Conservation (phyloP, 768 basidiomycete species). For the Obba rivulosa region DNA sequence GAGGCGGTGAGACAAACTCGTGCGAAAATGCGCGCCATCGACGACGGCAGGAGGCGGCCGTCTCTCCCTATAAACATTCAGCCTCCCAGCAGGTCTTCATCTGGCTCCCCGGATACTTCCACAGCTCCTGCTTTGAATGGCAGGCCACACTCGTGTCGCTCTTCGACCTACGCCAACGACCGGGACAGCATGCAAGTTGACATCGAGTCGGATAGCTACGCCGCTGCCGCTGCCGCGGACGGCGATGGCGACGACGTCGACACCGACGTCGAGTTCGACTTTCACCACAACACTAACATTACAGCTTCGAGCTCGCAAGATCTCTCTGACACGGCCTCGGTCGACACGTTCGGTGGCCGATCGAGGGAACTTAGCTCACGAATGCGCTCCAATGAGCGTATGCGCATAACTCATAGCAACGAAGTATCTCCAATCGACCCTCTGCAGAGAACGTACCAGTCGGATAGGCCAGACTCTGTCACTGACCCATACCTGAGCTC, state of each 20-base stretch:
- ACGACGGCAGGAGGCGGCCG: conserved; percentile 35
- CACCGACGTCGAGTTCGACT: conserved; percentile 30
- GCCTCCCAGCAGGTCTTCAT: conserved; percentile 4
- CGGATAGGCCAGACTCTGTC: no score
- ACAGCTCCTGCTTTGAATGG: conserved; percentile 6
- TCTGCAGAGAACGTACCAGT: no score
- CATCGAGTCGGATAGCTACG: conserved; percentile 6
- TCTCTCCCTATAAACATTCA: conserved; percentile 33
- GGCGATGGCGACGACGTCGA: conserved; percentile 24
- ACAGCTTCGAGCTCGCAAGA: conserved; percentile 14
- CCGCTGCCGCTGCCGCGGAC: conserved; percentile 10
- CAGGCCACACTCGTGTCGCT: background rate
- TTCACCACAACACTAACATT: conserved; percentile 12
- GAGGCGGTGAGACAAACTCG: conserved; percentile 26
- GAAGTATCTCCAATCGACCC: no score
- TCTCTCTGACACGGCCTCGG: conserved; percentile 40
- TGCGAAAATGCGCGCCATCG: conserved; percentile 39
- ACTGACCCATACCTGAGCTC: background rate
- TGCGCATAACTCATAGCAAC: no score
- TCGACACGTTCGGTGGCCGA: conserved; percentile 41
- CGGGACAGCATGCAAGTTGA: conserved; percentile 12
- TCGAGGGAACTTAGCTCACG: no score
- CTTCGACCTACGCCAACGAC: background rate
- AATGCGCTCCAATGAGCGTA: no score
- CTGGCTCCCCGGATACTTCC: conserved; percentile 2